phyloP scores from a whole-genome alignment of 129 eudicot species.

The Lonicera japonica region DNA sequence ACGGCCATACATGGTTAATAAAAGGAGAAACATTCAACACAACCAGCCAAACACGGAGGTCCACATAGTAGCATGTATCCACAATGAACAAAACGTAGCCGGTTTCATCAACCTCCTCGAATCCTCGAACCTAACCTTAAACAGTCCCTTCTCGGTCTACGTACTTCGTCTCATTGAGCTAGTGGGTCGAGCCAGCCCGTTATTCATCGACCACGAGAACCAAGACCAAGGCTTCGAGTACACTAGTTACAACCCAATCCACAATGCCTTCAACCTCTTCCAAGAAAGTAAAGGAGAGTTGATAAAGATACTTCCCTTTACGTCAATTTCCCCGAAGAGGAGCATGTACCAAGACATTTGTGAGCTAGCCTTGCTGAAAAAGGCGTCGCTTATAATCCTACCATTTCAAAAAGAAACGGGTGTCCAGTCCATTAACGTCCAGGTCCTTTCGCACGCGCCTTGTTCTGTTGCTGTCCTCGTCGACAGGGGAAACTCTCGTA shows the following conservation, averaged over 20 bases:
- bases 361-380: conserved; percentile 60
- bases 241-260: conserved; percentile 31
- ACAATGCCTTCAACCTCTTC: conserved; percentile 43
- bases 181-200: conserved; percentile 67
- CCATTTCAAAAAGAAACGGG: conserved; percentile 27
- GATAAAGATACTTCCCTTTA: conserved; percentile 41
- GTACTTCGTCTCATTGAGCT: conserved; percentile 71
- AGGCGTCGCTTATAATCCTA: conserved; percentile 49
- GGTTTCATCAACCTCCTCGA: conserved; percentile 52
- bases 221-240: conserved; percentile 16
- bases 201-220: conserved; percentile 57
- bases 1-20: conserved; percentile 80
- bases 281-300: conserved; percentile 33
- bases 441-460: conserved; percentile 58
- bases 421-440: conserved; percentile 31
- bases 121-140: conserved; percentile 45
- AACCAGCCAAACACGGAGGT: conserved; percentile 51
- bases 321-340: conserved; percentile 54
- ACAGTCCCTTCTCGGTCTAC: conserved; percentile 49
- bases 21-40: conserved; percentile 75
- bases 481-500: conserved; percentile 27
- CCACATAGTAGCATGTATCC: conserved; percentile 43
- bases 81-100: conserved; percentile 49
- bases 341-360: conserved; percentile 96
- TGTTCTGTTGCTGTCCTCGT: conserved; percentile 78